phyloP scores from a whole-genome alignment of 441 rosid species.

The Erodium texanum region DNA sequence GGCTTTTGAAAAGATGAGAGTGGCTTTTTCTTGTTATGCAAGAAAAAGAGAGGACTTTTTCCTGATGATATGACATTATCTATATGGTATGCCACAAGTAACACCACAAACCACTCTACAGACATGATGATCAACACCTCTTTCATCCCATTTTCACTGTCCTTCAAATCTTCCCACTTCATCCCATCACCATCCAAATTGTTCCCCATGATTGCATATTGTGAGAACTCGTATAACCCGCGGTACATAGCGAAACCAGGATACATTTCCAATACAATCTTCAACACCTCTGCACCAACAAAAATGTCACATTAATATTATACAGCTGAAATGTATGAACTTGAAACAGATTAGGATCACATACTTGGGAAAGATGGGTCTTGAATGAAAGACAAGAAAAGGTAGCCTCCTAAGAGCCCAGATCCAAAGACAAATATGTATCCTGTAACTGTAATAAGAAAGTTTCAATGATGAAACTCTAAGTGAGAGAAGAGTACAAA shows the following conservation, averaged over 20 bases:
- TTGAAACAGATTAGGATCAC: slow-evolving; percentile 21
- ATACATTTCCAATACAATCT: slow-evolving; percentile 61
- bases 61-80: slow-evolving; percentile 50
- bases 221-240: slow-evolving; percentile 84
- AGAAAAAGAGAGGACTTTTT: slow-evolving; percentile 52
- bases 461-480: slow-evolving; percentile 13
- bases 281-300: slow-evolving; percentile 54
- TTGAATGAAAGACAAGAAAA: slow-evolving; percentile 59
- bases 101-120: slow-evolving; percentile 66
- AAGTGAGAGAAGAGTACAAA: slow-evolving; percentile 1
- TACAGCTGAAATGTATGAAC: too few relatives aligned
- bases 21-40: slow-evolving; percentile 29
- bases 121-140: slow-evolving; percentile 59
- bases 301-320: background rate
- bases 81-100: slow-evolving; percentile 50
- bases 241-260: slow-evolving; percentile 85
- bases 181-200: slow-evolving; percentile 60
- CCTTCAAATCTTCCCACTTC: slow-evolving; percentile 59
- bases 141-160: slow-evolving; percentile 56
- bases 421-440: slow-evolving; percentile 72
- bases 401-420: slow-evolving; percentile 77
- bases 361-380: slow-evolving; percentile 72
- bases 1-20: slow-evolving; percentile 35
- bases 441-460: slow-evolving; percentile 46
- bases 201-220: slow-evolving; percentile 47